A percentile compares a stretch with the other conserved stretches of the same genome.
Conservation (phyloP, 106 monocot species). For the Agapanthus africanus region DNA sequence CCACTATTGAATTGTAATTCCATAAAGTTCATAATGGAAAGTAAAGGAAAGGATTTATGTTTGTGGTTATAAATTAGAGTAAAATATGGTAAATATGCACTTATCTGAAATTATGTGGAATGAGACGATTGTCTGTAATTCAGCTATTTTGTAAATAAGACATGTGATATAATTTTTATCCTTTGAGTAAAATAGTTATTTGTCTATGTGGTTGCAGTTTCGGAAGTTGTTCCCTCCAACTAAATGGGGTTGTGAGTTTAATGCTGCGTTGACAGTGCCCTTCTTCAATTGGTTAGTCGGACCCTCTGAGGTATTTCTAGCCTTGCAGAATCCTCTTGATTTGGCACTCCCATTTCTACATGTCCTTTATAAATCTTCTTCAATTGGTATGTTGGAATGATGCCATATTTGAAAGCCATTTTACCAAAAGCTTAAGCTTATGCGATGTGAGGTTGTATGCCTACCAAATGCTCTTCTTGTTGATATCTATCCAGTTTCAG, state of each 20-base stretch:
- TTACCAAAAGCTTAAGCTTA: no score
- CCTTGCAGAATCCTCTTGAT: not conserved
- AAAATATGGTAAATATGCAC: not conserved
- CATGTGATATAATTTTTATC: not conserved
- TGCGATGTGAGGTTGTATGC: not conserved
- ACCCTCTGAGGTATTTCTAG: constrained; percentile 70
- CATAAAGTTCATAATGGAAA: not conserved
- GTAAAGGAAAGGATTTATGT: not conserved
- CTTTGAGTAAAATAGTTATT: not conserved
- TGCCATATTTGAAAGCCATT: no score
- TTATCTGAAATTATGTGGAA: not conserved
- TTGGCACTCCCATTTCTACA: no score
- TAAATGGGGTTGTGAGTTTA: constrained; percentile 89
- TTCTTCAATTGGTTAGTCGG: constrained; percentile 98
- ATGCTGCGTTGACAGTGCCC: constrained; percentile 85
- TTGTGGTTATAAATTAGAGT: not conserved
- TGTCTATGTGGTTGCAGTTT: constrained; percentile 45
- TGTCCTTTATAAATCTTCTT: no score
- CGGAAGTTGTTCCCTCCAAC: constrained; percentile 86
- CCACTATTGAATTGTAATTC: not conserved
- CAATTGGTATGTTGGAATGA: no score
- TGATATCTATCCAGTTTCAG: not conserved
- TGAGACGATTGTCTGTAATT: not conserved
- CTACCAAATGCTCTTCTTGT: not conserved
- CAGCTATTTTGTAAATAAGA: not conserved